These are phyloP conservation scores for Hypericum androsaemum DNA, from an alignment of 345 rosid genomes.

Conservation along the genomic window DNA sequence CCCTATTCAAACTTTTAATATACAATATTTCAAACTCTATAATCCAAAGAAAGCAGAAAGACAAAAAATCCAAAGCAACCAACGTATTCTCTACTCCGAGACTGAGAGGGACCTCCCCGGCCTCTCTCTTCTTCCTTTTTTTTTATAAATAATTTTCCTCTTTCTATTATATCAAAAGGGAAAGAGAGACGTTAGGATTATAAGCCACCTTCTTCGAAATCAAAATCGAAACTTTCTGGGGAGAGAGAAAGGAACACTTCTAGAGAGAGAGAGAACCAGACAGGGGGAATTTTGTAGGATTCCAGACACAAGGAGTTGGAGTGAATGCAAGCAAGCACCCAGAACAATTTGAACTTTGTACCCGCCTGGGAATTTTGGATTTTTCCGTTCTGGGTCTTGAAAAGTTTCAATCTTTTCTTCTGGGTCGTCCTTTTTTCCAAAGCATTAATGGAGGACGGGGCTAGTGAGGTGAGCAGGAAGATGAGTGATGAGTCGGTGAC, in stretches of 20 bases:
- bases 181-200: conserved; percentile 37
- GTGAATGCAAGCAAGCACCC: too few relatives aligned
- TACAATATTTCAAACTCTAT: too few relatives aligned
- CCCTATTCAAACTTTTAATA: too few relatives aligned
- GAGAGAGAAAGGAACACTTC: not conserved
- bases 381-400: not conserved
- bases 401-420: not conserved
- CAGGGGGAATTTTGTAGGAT: too few relatives aligned
- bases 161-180: not conserved
- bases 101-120: conserved; percentile 13
- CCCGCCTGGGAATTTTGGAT: too few relatives aligned
- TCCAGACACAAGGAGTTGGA: too few relatives aligned
- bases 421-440: not conserved
- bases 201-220: conserved; percentile 9
- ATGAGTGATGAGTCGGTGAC: conserved; percentile 31
- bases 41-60: too few relatives aligned
- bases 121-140: too few relatives aligned
- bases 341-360: too few relatives aligned
- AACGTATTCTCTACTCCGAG: conserved; percentile 25
- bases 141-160: too few relatives aligned
- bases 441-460: conserved; percentile 42
- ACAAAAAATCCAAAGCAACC: too few relatives aligned
- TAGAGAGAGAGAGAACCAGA: too few relatives aligned
- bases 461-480: conserved; percentile 36
- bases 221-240: conserved; percentile 29